Conservation (phyloP, 177 flowering plant genomes). For the Tripterygium wilfordii region DNA sequence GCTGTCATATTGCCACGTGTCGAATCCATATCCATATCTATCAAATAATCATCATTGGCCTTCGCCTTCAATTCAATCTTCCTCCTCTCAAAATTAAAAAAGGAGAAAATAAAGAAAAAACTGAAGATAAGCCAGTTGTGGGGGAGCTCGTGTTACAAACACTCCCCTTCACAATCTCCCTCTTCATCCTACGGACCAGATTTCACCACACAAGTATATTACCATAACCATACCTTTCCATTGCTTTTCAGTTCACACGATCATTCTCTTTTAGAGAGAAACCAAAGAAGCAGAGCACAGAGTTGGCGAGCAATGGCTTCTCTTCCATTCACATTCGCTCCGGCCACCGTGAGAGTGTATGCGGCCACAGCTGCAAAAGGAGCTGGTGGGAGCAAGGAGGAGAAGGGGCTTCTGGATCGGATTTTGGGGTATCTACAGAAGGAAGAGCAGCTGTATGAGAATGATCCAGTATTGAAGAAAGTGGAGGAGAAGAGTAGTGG, state of each 20-base stretch:
- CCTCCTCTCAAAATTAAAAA: slow-evolving; percentile 3
- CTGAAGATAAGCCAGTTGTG: slow-evolving; percentile 53
- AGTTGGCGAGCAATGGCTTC: slow-evolving; percentile 35
- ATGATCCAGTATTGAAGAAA: slow-evolving; percentile 78
- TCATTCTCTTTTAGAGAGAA: background rate
- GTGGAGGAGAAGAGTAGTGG: slow-evolving; percentile 53
- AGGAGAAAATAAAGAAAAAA: background rate
- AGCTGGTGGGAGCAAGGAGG: slow-evolving; percentile 42
- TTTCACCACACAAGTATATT: slow-evolving; percentile 14
- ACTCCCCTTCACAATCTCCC: slow-evolving; percentile 5
- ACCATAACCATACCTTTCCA: slow-evolving; percentile 1
- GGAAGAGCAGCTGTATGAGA: slow-evolving; percentile 65
- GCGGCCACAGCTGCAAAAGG: slow-evolving; percentile 53
- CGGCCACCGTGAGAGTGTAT: slow-evolving; percentile 32
- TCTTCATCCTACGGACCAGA: slow-evolving; percentile 22
- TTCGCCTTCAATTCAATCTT: slow-evolving; percentile 5
- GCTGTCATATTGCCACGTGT: slow-evolving; percentile 17
- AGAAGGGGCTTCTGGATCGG: slow-evolving; percentile 60
- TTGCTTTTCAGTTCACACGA: background rate
- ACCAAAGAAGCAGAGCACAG: background rate
- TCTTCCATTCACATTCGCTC: slow-evolving; percentile 24
- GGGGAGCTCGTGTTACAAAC: slow-evolving; percentile 38
- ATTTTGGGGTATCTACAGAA: slow-evolving; percentile 47
- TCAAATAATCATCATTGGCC: slow-evolving; percentile 5
- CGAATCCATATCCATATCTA: slow-evolving; percentile 9